Percentiles rank a stretch among this genome's conserved stretches.
phyloP scores from a whole-genome alignment of 371 early-diverging fungal genomes.

The Mortierella sp. region DNA sequence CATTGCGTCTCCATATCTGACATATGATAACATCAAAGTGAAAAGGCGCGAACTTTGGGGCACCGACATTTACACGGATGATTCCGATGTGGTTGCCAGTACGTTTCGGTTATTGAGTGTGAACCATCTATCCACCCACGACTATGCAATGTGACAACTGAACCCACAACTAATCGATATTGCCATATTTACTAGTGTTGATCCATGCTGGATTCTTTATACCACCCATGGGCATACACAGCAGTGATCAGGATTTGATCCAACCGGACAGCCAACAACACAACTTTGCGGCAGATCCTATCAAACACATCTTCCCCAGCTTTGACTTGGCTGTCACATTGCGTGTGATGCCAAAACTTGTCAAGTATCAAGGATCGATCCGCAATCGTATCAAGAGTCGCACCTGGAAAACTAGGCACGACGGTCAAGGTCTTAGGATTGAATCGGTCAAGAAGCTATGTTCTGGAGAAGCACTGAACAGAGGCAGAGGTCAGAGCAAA shows the following conservation, averaged over 20 bases:
- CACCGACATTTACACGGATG: slow-evolving; percentile 88
- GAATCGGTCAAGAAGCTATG: slow-evolving; percentile 64
- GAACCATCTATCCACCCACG: not conserved
- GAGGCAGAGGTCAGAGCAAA: slow-evolving; percentile 48
- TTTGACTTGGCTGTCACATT: slow-evolving; percentile 77
- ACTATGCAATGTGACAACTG: not conserved
- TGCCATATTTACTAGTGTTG: slow-evolving; percentile 52
- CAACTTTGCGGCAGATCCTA: slow-evolving; percentile 37
- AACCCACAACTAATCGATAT: not conserved
- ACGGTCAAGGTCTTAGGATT: slow-evolving; percentile 80
- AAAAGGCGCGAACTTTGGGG: slow-evolving; percentile 82
- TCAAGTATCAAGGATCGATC: slow-evolving; percentile 71
- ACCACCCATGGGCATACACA: slow-evolving; percentile 25
- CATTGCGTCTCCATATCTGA: slow-evolving; percentile 63
- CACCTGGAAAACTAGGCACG: slow-evolving; percentile 75
- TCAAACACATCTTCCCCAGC: slow-evolving; percentile 49
- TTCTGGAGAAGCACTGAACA: slow-evolving; percentile 46
- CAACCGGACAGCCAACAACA: slow-evolving; percentile 50
- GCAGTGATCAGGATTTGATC: slow-evolving; percentile 24
- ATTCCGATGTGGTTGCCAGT: slow-evolving; percentile 89
- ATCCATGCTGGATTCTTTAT: slow-evolving; percentile 67
- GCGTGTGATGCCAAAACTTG: slow-evolving; percentile 79
- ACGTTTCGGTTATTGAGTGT: slow-evolving; percentile 5
- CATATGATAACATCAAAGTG: slow-evolving; percentile 65
- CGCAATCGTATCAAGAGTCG: slow-evolving; percentile 73